Conservation (phyloP, 495 filamentous ascomycete species). For the Daldinia decipiens region DNA sequence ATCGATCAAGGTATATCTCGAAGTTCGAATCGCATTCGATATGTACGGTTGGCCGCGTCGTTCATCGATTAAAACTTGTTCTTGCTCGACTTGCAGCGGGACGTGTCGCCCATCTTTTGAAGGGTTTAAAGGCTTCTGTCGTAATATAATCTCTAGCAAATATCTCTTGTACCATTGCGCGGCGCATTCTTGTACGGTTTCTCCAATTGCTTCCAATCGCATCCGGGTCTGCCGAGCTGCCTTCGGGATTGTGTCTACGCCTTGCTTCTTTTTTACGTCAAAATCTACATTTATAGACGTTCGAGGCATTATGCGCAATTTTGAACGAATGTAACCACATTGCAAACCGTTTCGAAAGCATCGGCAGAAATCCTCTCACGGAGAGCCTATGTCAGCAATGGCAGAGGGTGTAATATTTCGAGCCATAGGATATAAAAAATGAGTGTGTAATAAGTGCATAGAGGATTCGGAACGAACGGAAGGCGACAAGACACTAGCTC, state of each 20-base stretch:
- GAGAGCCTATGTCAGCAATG: conserved; percentile 3
- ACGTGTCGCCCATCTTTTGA: conserved; percentile 69
- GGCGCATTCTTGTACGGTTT: conserved; percentile 29
- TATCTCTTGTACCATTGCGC: conserved; percentile 48
- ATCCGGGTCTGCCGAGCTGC: conserved; percentile 28
- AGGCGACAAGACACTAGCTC: conserved; percentile 9
- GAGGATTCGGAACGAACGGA: conserved; percentile 31
- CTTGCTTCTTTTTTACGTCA: conserved; percentile 31
- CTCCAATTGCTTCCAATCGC: conserved; percentile 25
- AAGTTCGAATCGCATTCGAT: conserved; percentile 82
- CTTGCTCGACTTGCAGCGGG: conserved; percentile 65
- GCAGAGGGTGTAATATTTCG: background rate
- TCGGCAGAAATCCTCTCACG: conserved; percentile 17
- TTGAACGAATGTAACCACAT: conserved; percentile 39
- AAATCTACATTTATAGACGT: conserved; percentile 26
- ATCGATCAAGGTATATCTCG: conserved; percentile 85
- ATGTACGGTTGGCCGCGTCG: conserved; percentile 77
- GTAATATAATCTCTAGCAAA: conserved; percentile 52
- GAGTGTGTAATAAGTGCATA: conserved; percentile 15
- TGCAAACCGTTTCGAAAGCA: conserved; percentile 27
- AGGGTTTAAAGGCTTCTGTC: conserved; percentile 51
- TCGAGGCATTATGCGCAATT: conserved; percentile 38
- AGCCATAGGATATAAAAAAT: background rate
- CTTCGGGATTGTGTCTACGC: conserved; percentile 16
- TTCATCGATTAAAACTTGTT: conserved; percentile 72